A percentile compares a stretch with the other conserved stretches of the same genome.
These are phyloP conservation scores for Pyrenopolyporus hunteri DNA, from an alignment of 495 filamentous ascomycete genomes.

Conservation along the genomic window DNA sequence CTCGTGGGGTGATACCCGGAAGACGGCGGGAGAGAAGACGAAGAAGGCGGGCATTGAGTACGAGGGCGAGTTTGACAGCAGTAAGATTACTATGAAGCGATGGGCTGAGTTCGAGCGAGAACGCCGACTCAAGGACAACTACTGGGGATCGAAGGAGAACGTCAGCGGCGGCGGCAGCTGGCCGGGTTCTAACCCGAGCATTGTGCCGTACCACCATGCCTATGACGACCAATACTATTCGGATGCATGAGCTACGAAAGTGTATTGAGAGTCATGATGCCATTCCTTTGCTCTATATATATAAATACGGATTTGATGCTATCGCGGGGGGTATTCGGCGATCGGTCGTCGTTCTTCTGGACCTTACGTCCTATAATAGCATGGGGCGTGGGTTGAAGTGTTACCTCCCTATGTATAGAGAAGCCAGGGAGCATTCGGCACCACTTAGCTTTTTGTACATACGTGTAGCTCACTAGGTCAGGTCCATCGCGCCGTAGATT, in stretches of 20 bases:
- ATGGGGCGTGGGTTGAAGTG: slow-evolving; percentile 9
- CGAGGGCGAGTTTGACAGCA: slow-evolving; percentile 96
- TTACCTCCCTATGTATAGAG: slow-evolving; percentile 30
- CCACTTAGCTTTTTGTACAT: slow-evolving; percentile 28
- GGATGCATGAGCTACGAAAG: slow-evolving; percentile 45
- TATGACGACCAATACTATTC: slow-evolving; percentile 59
- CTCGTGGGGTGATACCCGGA: slow-evolving; percentile 97
- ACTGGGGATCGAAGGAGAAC: slow-evolving; percentile 57
- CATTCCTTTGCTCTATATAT: slow-evolving; percentile 29
- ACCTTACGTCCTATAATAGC: slow-evolving; percentile 17
- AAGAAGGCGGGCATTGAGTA: slow-evolving; percentile 79
- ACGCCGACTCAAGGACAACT: slow-evolving; percentile 48
- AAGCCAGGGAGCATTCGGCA: slow-evolving; percentile 11
- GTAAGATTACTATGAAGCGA: slow-evolving; percentile 97
- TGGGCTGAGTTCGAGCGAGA: slow-evolving; percentile 93
- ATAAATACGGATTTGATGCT: slow-evolving; percentile 4
- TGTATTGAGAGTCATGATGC: slow-evolving; percentile 9
- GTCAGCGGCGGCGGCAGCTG: slow-evolving; percentile 47
- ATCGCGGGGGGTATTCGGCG: neutral
- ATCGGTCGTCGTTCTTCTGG: neutral
- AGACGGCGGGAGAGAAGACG: slow-evolving; percentile 88
- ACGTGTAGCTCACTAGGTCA: slow-evolving; percentile 16
- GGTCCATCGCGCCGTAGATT: slow-evolving; percentile 5
- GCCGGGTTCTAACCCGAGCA: slow-evolving; percentile 28
- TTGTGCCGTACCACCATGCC: slow-evolving; percentile 46